phyloP scores from a whole-genome alignment of 2,329 filamentous ascomycete genomes.

The Phaeoacremonium minimum region DNA sequence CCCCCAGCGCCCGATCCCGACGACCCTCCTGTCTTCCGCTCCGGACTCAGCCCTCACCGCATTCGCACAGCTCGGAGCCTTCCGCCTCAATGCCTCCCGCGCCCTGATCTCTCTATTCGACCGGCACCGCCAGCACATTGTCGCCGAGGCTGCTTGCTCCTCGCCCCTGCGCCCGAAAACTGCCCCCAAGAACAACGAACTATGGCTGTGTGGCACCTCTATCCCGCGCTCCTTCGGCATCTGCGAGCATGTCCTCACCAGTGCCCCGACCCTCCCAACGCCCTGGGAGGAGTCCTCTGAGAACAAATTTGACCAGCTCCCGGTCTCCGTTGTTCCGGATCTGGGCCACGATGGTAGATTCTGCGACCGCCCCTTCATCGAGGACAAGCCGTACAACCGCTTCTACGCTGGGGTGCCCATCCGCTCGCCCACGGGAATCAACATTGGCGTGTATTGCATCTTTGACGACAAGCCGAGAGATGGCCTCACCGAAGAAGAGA shows the following conservation, averaged over 20 bases:
- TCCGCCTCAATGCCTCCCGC: slow-evolving; percentile 35
- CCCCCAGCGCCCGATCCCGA: too few species aligned
- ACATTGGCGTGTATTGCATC: slow-evolving; percentile 35
- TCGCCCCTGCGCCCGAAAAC: slow-evolving; percentile 24
- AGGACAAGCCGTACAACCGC: slow-evolving; percentile 13
- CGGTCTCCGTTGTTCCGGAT: slow-evolving; percentile 27
- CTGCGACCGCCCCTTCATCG: slow-evolving; percentile 16
- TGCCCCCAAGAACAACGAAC: slow-evolving; percentile 5
- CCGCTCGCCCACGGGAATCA: slow-evolving; percentile 28
- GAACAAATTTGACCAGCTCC: slow-evolving; percentile 13
- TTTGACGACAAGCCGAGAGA: slow-evolving; percentile 21
- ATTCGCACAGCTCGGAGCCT: slow-evolving; percentile 43
- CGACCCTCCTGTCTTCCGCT: too few species aligned
- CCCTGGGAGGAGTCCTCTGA: not conserved
- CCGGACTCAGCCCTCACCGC: slow-evolving; percentile 39
- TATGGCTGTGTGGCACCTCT: slow-evolving; percentile 21
- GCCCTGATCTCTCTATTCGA: slow-evolving; percentile 49
- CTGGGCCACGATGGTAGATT: slow-evolving; percentile 24
- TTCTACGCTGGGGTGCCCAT: slow-evolving; percentile 39
- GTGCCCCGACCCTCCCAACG: not conserved
- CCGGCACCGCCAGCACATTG: slow-evolving; percentile 37
- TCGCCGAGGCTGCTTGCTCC: slow-evolving; percentile 44
- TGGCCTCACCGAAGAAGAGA: slow-evolving; percentile 19
- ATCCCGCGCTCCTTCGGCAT: slow-evolving; percentile 22
- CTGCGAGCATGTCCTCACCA: slow-evolving; percentile 21